Evolutionary conservation across 2,329 filamentous ascomycete species (phyloP), one percentile per base, ranked within the genome.

Genomic region (Colletotrichum filicis): DNA sequence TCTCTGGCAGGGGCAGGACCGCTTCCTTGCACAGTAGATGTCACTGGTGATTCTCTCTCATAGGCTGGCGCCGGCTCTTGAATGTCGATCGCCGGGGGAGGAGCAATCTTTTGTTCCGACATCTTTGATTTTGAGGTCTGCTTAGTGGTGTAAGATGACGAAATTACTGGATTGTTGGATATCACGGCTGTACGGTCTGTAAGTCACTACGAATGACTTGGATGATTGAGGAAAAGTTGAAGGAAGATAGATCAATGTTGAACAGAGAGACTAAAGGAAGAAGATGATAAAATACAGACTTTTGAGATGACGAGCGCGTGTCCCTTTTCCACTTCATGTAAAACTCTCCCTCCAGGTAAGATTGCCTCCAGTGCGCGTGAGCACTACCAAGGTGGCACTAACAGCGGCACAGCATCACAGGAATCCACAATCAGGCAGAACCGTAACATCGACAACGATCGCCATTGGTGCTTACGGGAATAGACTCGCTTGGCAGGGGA

Each of bases 371-470:
- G 32, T 42, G 9, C 12, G 16, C 16, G n/a, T 63, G 8, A 26
- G 52, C 26, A 26, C 24, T 35, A 22, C 62, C 62, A 19, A 53
- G 24, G n/a, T 65, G 19, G 22, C 52, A 55, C 24, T 55, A 26
- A n/a, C 52, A 55, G 52, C 52, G 62, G 62, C 62, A 37, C 58
- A 60, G 58, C 35, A 56, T 22, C 24, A 8, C 30, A 24, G 52
- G 49, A 57, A 35, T 52, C 62, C 62, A 42, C 49, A 57, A 37
- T 35, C 24, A 65, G 62, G 62, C 62, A 65, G 62, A 65, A 65
- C 62, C 30, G 52, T 65, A 42, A 24, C 26, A 65, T 56, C 1
- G 28, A 64, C 37, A 37, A 53, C n/a, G 60, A 62, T 62, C 12
- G 26, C 32, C 60, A 46, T 49, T 49, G 42, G 42, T 49, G 42